phyloP scores from a whole-genome alignment of 2,329 filamentous ascomycete species.

The Sarocladiaceae sp. region DNA sequence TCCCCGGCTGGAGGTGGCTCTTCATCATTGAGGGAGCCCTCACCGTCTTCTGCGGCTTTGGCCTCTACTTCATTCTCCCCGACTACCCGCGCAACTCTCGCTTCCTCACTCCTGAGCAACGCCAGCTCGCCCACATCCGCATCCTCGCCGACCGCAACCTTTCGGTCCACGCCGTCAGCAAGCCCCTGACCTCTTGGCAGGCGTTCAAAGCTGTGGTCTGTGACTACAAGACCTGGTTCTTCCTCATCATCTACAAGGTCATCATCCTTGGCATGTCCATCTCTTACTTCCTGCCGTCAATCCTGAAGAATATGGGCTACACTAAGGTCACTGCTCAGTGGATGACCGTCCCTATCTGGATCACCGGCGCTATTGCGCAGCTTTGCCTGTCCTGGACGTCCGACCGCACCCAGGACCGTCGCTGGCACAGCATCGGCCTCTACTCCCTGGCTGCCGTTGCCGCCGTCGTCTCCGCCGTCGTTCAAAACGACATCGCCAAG shows the following conservation, averaged over 20 bases:
- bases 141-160: conserved; percentile 14
- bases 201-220: conserved; percentile 21
- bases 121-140: conserved; percentile 19
- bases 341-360: conserved; percentile 22
- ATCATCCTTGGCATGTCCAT: conserved; percentile 35
- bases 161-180: conserved; percentile 10
- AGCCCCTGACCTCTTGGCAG: conserved; percentile 16
- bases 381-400: conserved; percentile 17
- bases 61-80: conserved; percentile 22
- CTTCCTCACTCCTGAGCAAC: conserved; percentile 48
- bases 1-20: conserved; percentile 47
- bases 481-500: conserved; percentile 12
- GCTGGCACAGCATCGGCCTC: conserved; percentile 18
- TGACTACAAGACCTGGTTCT: conserved; percentile 38
- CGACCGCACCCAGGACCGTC: conserved; percentile 19
- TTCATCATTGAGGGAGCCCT: conserved; percentile 43
- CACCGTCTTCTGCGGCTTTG: conserved; percentile 24
- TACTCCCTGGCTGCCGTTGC: conserved; percentile 15
- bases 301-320: conserved; percentile 18
- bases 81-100: conserved; percentile 41
- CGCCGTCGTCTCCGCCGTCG: conserved; percentile 18
- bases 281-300: conserved; percentile 32
- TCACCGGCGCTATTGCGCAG: conserved; percentile 15
- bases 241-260: conserved; percentile 41
- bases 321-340: conserved; percentile 19